Percentiles rank a stretch among this genome's conserved stretches.
Evolutionary conservation across 345 rosid species (phyloP).

Genomic region (Jatropha curcas): DNA sequence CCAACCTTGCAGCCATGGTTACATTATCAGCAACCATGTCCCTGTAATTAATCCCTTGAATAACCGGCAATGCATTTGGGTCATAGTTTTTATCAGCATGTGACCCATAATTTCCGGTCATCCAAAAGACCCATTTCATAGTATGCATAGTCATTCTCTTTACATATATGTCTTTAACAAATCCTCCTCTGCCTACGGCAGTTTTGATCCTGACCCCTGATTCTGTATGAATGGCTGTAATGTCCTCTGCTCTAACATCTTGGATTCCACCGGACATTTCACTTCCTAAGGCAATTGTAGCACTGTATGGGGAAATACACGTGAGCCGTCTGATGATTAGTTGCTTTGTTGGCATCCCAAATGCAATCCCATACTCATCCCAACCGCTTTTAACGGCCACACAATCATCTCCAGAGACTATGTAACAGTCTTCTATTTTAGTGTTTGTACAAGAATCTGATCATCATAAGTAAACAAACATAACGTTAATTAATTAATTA

Average conservation of each 20-base stretch:
- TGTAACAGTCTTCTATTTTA: conserved; percentile 82
- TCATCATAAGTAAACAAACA: neutral
- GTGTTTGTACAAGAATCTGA: conserved; percentile 92
- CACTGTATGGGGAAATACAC: conserved; percentile 76
- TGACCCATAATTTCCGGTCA: conserved; percentile 72
- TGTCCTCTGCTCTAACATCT: conserved; percentile 79
- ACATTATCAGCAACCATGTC: conserved; percentile 68
- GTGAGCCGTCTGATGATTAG: conserved; percentile 60
- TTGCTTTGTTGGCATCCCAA: conserved; percentile 71
- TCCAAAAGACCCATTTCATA: conserved; percentile 81
- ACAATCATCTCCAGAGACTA: conserved; percentile 92
- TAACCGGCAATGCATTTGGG: conserved; percentile 67
- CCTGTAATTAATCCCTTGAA: conserved; percentile 60
- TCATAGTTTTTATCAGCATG: conserved; percentile 65
- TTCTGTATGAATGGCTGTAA: conserved; percentile 64
- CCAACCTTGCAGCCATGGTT: conserved; percentile 60
- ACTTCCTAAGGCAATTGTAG: conserved; percentile 71
- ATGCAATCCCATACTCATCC: conserved; percentile 76
- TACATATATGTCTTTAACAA: conserved; percentile 58
- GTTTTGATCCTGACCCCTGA: conserved; percentile 82
- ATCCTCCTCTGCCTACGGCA: conserved; percentile 71
- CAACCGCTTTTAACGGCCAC: conserved; percentile 90
- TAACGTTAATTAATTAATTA: no score
- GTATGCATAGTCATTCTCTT: conserved; percentile 61
- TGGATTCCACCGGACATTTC: conserved; percentile 84